Base-by-base conservation (phyloP, 2,329 filamentous ascomycete species). In the Penicillium verrucosum region DNA sequence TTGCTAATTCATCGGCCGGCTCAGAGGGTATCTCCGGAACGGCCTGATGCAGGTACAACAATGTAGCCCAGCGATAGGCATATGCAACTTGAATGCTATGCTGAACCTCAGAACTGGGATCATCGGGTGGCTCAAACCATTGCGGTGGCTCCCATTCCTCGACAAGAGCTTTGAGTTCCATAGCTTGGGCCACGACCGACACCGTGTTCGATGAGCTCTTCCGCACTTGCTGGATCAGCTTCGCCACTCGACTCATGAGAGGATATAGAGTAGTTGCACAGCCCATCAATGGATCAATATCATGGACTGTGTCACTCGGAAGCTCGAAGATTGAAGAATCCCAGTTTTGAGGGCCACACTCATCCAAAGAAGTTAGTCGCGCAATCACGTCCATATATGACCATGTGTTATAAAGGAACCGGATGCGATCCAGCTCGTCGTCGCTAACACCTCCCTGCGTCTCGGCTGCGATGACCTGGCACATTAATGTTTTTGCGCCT, bases 331-430 rank as follows among this genome's bases (percentile, higher is more conserved):
- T 66, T n/a, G 68, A 64, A 21, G 69, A 11, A 70, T 75, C 47
- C 18, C 80, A 63, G 6, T 80, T 74, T 41, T 77, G 75, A 43
- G 82, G 78, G 12, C 84, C 82, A 25, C 83, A 82, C 36, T 82
- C 80, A 56, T 85, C 82, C 3, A 83, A 73, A 3, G 85, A 85
- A 0, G 86, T 89, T 47, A 90, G 74, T 14, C 86, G 81, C 25
- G 87, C 84, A 60, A 89, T 86, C 29, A 89, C 87, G 68, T 89
- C 86, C 81, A 89, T 87, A 65, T 89, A 90, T 8, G 89, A 80
- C 84, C 85, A 89, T 4, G 84, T 85, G 66, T 89, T 89, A 73
- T 85, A 87, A 18, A 90, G 75, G 63, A 89, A 89, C 54, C 83
- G 83, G 25, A 89, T 74, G 8, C 85, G 76, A 38, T 78, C 74